Conservation (phyloP, 2,329 filamentous ascomycete genomes). For the Scopulariopsis brevicaulis region DNA sequence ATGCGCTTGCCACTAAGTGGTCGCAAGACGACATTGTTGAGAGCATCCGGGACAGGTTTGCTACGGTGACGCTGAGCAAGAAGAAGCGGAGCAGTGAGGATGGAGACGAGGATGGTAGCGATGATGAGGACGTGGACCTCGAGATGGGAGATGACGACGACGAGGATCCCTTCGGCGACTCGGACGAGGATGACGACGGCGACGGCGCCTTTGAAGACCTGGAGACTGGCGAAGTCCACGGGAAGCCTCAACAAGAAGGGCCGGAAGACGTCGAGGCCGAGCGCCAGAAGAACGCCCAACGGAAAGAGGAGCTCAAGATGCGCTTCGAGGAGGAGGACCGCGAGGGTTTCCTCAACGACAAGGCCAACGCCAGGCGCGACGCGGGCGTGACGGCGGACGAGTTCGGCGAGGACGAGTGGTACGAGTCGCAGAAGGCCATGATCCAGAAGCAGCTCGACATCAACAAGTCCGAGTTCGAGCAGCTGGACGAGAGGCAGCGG, state of each 20-base stretch:
- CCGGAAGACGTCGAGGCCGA: conserved; percentile 63
- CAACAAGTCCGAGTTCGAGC: conserved; percentile 88
- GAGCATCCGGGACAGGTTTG: conserved; percentile 62
- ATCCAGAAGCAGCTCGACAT: conserved; percentile 95
- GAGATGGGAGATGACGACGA: conserved; percentile 45
- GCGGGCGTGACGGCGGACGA: conserved; percentile 54
- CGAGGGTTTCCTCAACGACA: conserved; percentile 91
- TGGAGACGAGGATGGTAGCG: conserved; percentile 13
- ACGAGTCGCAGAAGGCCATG: conserved; percentile 88
- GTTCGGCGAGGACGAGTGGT: conserved; percentile 98
- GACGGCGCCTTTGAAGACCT: conserved; percentile 80
- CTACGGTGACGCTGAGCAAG: conserved; percentile 41
- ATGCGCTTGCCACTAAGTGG: conserved; percentile 77
- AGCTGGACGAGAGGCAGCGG: conserved; percentile 73
- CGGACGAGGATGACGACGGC: conserved; percentile 54
- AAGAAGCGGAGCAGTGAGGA: conserved; percentile 12
- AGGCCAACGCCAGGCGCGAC: conserved; percentile 62
- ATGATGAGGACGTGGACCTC: conserved; percentile 34
- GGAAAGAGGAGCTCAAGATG: conserved; percentile 89
- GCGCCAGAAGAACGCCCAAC: conserved; percentile 77
- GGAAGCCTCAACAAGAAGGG: conserved; percentile 21
- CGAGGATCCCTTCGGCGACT: conserved; percentile 37
- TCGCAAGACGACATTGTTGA: conserved; percentile 68
- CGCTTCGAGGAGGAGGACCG: conserved; percentile 96
- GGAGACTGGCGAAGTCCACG: conserved; percentile 59